A percentile compares a stretch with the other conserved stretches of the same genome.
Evolutionary conservation across 805 yeast species (phyloP).

Genomic region (Zygoascus ofunaensis): DNA sequence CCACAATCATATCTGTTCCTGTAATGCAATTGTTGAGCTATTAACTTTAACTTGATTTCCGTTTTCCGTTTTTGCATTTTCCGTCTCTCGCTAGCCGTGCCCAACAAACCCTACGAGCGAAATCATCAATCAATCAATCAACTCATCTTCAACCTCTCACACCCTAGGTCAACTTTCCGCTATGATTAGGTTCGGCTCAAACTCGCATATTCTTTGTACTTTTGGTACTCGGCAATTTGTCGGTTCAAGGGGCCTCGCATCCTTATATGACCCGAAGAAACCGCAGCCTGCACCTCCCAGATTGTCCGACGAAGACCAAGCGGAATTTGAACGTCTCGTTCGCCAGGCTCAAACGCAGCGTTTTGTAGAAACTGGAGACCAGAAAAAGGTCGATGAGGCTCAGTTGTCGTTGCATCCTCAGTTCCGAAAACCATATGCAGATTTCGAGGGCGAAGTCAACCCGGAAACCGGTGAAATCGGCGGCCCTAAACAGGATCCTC

Average conservation of each 20-base stretch:
- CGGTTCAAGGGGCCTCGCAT: not conserved
- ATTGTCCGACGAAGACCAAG: constrained; percentile 72
- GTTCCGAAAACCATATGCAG: constrained; percentile 73
- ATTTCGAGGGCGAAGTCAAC: constrained; percentile 88
- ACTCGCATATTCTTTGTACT: too few relatives aligned
- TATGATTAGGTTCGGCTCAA: too few relatives aligned
- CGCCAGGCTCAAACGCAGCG: constrained; percentile 64
- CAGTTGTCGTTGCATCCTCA: constrained; percentile 43
- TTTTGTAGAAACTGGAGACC: not conserved
- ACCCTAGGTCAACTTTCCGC: too few relatives aligned
- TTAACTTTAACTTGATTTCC: too few relatives aligned
- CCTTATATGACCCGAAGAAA: constrained; percentile 5
- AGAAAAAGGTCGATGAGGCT: not conserved
- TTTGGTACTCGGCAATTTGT: too few relatives aligned
- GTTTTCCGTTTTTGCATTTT: too few relatives aligned
- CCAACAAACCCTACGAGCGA: too few relatives aligned
- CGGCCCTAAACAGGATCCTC: constrained; percentile 96
- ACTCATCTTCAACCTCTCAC: too few relatives aligned
- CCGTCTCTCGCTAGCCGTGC: too few relatives aligned
- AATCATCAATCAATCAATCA: too few relatives aligned
- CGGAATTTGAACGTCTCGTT: constrained; percentile 83
- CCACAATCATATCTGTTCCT: too few relatives aligned
- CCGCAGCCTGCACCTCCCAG: constrained; percentile 53
- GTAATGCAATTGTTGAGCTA: too few relatives aligned
- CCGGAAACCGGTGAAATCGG: constrained; percentile 93